Evolutionary conservation across 2,329 filamentous ascomycete genomes (phyloP), one percentile per base, ranked within the genome.

Genomic region (Fusarium setosum): DNA sequence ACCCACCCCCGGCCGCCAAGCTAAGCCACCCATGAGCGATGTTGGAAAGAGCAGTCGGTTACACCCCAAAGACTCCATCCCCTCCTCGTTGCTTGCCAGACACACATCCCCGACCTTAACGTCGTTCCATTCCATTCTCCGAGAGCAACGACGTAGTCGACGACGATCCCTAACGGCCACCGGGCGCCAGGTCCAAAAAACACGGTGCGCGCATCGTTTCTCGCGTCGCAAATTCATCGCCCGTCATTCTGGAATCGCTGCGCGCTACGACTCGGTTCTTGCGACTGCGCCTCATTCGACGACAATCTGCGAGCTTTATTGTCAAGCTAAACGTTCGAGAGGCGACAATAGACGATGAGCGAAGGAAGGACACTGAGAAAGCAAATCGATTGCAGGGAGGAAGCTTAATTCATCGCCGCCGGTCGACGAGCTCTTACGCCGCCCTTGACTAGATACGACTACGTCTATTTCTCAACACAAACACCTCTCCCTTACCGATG

Each of bases 1-100:
- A 72, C 41, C 23, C 38, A 38, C 50, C 37, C 69, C 67, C 54
- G 49, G 37, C 52, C 38, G 56, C 60, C 44, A 44, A 68, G 61
- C 68, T 69, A 67, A 68, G 59, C 61, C 61, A 55, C 50, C 52
- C 34, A 23, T 12, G 35, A 67, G 68, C 53, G 50, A 71, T 65
- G 58, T 59, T 68, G 45, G 57, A 64, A 59, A 67, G 51, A 32
- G 52, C 51, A 50, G 58, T 61, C 42, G 55, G 65, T 65, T 56
- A 65, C 59, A 69, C 56, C 49, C 52, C 65, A 57, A 32, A 44
- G 48, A 37, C 52, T 54, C 59, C 18, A 57, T 57, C 65, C 65
- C 59, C 59, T 65, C 65, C 40, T 61, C 59, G 34, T 54, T 59
- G 58, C 51, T 67, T 40, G 48, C 24, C 26, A 50, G 37, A 35